Base-by-base conservation (phyloP, 129 eudicot genomes). In the Sambucus nigra region DNA sequence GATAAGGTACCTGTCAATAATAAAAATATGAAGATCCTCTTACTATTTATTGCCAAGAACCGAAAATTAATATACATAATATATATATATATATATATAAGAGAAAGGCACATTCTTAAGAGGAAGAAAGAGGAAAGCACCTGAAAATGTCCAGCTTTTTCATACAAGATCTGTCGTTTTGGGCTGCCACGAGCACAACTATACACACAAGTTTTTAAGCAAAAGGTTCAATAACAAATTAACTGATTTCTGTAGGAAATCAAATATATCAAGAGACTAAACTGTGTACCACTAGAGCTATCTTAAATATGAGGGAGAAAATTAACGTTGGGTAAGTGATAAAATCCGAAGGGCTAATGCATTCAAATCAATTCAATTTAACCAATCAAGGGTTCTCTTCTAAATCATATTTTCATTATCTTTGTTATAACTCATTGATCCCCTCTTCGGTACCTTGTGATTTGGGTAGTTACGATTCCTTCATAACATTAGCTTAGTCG, bases 101-200 rank as follows among this genome's bases (percentile, higher is more conserved):
- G 15, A 44, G 21, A 17, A 47, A 59, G 44, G 25, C 9, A 26
- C 24, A 53, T 38, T 27, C 48, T 24, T 27, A 8, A 17, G 44
- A 52, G 29, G 15, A 20, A 14, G 8, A 44, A 39, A 49, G n/a
- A 52, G 35, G 39, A 15, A 6, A 24, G 21, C 49, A 86, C 99
- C 96, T 92, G 99, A 54, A 92, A 92, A 63, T 63, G 88, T 39
- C 99, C 96, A 60, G 66, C 68, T 78, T 59, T 82, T 52, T 76
- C 68, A 50, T 39, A 80, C 33, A 92, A 54, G 33, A 67, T 55
- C 69, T 86, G 94, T 46, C 96, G 64, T 79, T 92, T 92, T 44
- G 96, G 94, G 85, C 99, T 92, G 48, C 99, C 99, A 67, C 96
- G 96, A 25, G 94, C 99, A 65, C 99, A 92, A 66, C 99, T 92